Evolutionary conservation across 2,329 filamentous ascomycete genomes (phyloP), one percentile per base, ranked within the genome.

Genomic region (Talaromyces sp.): DNA sequence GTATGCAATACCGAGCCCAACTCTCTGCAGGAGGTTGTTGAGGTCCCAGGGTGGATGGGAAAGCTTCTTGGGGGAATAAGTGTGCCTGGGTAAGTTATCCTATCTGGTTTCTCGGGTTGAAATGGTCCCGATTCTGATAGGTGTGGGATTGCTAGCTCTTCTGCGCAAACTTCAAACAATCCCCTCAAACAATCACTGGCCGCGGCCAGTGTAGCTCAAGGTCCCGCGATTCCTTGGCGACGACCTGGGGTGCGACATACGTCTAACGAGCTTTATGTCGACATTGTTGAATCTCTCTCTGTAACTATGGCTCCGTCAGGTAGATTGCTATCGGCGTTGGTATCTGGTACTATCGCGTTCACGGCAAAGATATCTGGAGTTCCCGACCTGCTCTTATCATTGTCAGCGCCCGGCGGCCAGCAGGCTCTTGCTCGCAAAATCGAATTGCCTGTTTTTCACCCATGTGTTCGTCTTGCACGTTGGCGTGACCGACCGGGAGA

Each of bases 231-330:
- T 36, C 92, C 92, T 1, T 99, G 94, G 94, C 85, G 94, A 56
- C 82, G 91, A 55, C 86, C 90, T 35, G 96, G 96, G 66, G 94
- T 99, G 48, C 84, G 92, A 14, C 94, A 99, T 72, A 97, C 93
- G 3, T 96, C 90, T 50, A 99, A 97, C 73, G 94, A 99, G 73
- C 81, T 99, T 62, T 97, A 97, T 70, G 93, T 96, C 52, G 94
- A 99, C 70, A 86, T 99, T 11, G 86, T 99, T 56, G 94, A 99
- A 76, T 91, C 90, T 1, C 79, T 99, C 0, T 85, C 86, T 1
- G 90, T 97, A 36, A 96, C 89, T 0, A 82, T 97, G 37, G 91
- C 94, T 0, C 94, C 94, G 0, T 97, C 92, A 0, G 94, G 94
- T 4, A 83, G 91, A 13, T 88, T 93, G 1, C 80, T 99, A 19